Percentiles rank a stretch among this genome's conserved stretches.
Conservation (phyloP, 78 protist species). For the Dictyostelium capitatum region DNA sequence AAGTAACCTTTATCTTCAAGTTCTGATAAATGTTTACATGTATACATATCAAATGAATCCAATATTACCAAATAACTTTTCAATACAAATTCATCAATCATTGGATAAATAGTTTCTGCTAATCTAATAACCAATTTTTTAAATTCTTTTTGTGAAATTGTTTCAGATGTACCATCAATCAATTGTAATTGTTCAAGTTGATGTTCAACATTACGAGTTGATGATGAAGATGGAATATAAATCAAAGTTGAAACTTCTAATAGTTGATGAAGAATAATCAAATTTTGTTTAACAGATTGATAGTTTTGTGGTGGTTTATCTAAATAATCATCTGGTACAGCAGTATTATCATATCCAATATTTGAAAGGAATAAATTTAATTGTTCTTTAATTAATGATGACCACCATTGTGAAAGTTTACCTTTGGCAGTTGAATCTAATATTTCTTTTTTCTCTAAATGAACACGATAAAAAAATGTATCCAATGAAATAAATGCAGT, state of each 20-base stretch:
- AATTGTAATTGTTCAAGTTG: not conserved
- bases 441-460: slow-evolving; percentile 39
- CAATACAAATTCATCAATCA: slow-evolving; percentile 50
- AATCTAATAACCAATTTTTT: slow-evolving; percentile 6
- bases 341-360: slow-evolving; percentile 9
- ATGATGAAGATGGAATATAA: not conserved
- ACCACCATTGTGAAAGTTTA: slow-evolving; percentile 48
- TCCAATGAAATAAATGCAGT: slow-evolving; percentile 25
- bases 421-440: slow-evolving; percentile 52
- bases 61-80: slow-evolving; percentile 56
- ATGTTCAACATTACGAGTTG: not conserved
- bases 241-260: slow-evolving; percentile 13
- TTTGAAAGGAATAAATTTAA: slow-evolving; percentile 33
- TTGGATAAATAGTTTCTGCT: slow-evolving; percentile 31
- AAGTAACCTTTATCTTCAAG: slow-evolving; percentile 30
- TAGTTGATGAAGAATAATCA: slow-evolving; percentile 29
- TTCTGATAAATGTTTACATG: not conserved
- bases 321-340: slow-evolving; percentile 67
- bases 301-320: slow-evolving; percentile 64
- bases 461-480: not conserved
- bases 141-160: slow-evolving; percentile 16
- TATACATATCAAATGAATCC: slow-evolving; percentile 38
- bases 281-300: slow-evolving; percentile 12
- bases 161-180: not conserved
- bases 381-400: slow-evolving; percentile 18